phyloP scores from a whole-genome alignment of 1,284 basidiomycete species.

The Bjerkandera adusta region DNA sequence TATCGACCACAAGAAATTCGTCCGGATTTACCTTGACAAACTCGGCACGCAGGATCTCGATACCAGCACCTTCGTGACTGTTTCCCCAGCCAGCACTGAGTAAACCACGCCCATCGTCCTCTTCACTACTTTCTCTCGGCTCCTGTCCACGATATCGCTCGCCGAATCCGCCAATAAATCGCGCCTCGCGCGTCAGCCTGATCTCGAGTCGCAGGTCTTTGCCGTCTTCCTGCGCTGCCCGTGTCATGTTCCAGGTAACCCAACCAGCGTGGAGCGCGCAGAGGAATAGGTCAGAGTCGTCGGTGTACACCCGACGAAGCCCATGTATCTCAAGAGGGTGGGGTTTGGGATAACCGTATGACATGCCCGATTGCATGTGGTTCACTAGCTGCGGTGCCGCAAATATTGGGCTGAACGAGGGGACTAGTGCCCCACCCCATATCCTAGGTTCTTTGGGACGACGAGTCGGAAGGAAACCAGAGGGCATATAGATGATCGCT shows the following conservation, averaged over 20 bases:
- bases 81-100: slow-evolving; percentile 71
- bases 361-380: slow-evolving; percentile 17
- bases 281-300: slow-evolving; percentile 70
- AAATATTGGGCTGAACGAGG: slow-evolving; percentile 35
- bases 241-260: slow-evolving; percentile 57
- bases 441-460: slow-evolving; percentile 49
- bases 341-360: slow-evolving; percentile 21
- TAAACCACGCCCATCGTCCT: slow-evolving; percentile 60
- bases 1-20: slow-evolving; percentile 4
- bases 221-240: slow-evolving; percentile 47
- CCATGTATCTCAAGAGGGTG: slow-evolving; percentile 28
- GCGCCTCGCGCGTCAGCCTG: slow-evolving; percentile 36
- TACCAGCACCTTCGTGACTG: slow-evolving; percentile 71
- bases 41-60: slow-evolving; percentile 63
- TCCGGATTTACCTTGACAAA: slow-evolving; percentile 54
- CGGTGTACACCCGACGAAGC: slow-evolving; percentile 59
- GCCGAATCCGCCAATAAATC: slow-evolving; percentile 44
- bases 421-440: slow-evolving; percentile 66
- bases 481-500: slow-evolving; percentile 58
- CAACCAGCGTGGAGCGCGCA: slow-evolving; percentile 72
- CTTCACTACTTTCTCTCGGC: slow-evolving; percentile 41
- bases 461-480: slow-evolving; percentile 50
- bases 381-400: slow-evolving; percentile 20
- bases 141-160: slow-evolving; percentile 17
- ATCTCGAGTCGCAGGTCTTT: slow-evolving; percentile 55